Percentiles rank a stretch among this genome's conserved stretches.
These are phyloP conservation scores for Cladophialophora chaetospira DNA, from an alignment of 2,329 filamentous ascomycete genomes.

Conservation along the genomic window DNA sequence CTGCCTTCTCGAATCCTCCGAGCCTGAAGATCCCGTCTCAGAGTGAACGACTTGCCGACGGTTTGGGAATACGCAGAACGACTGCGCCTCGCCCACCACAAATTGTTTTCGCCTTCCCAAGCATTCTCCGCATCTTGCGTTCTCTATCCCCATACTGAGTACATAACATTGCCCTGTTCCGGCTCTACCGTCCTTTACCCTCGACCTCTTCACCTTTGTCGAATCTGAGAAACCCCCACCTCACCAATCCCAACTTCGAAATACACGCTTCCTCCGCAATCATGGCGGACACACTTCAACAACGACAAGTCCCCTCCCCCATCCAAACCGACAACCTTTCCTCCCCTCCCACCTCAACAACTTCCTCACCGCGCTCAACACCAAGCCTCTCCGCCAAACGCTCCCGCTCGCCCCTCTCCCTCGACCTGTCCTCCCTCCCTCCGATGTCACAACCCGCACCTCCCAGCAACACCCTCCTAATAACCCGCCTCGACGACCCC, in stretches of 20 bases:
- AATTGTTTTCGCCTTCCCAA: conserved; percentile 8
- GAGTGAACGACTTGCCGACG: no score
- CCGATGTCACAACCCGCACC: conserved; percentile 48
- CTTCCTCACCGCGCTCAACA: conserved; percentile 36
- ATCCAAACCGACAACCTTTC: conserved; percentile 22
- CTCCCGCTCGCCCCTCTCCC: conserved; percentile 41
- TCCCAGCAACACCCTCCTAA: conserved; percentile 54
- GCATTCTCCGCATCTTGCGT: conserved; percentile 7
- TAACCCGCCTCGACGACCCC: conserved; percentile 51
- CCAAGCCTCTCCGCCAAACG: conserved; percentile 23
- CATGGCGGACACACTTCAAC: conserved; percentile 16
- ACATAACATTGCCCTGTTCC: not conserved
- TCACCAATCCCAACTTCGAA: not conserved
- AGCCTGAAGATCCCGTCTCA: not conserved
- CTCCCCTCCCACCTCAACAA: conserved; percentile 35
- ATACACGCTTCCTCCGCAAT: not conserved
- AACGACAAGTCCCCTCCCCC: conserved; percentile 15
- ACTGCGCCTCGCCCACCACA: conserved; percentile 23
- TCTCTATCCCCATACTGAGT: no score
- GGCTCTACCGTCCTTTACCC: not conserved
- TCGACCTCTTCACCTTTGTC: not conserved
- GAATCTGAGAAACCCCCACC: not conserved
- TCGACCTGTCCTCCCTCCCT: conserved; percentile 51
- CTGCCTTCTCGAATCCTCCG: conserved; percentile 22
- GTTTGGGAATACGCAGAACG: not conserved